phyloP scores from a whole-genome alignment of 164 flowering plant species.

The Berberis vulgaris region DNA sequence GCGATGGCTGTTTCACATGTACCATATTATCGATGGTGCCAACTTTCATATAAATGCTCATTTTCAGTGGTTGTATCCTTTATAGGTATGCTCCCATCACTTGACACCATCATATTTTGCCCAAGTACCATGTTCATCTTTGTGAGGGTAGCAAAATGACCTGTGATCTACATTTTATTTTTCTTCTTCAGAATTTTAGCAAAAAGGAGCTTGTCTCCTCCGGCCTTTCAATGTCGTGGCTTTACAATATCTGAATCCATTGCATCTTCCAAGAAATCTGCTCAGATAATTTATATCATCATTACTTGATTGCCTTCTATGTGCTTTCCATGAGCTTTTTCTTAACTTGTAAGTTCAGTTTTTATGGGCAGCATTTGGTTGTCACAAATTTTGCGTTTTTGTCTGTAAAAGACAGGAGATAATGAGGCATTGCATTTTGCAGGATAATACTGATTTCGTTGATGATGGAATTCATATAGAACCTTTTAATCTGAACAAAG shows the following conservation, averaged over 20 bases:
- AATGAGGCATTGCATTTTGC: slow-evolving; percentile 26
- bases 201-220: no score
- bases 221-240: background rate
- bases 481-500: slow-evolving; percentile 79
- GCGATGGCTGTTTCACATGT: no score
- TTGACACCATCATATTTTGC: no score
- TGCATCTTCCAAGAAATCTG: background rate
- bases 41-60: no score
- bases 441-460: slow-evolving; percentile 56
- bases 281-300: background rate
- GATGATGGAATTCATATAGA: slow-evolving; percentile 77
- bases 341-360: background rate
- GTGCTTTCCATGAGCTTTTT: background rate
- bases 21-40: no score
- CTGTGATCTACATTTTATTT: no score
- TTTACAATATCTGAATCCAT: background rate
- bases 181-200: no score
- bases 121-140: no score
- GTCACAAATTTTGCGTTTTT: slow-evolving; percentile 13
- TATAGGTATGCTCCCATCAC: no score
- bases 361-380: slow-evolving; percentile 9
- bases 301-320: background rate
- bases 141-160: no score
- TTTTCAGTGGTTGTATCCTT: no score
- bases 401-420: slow-evolving; percentile 16